Base-by-base conservation (phyloP, 2,329 filamentous ascomycete species). In the Thielaviopsis ethacetica region DNA sequence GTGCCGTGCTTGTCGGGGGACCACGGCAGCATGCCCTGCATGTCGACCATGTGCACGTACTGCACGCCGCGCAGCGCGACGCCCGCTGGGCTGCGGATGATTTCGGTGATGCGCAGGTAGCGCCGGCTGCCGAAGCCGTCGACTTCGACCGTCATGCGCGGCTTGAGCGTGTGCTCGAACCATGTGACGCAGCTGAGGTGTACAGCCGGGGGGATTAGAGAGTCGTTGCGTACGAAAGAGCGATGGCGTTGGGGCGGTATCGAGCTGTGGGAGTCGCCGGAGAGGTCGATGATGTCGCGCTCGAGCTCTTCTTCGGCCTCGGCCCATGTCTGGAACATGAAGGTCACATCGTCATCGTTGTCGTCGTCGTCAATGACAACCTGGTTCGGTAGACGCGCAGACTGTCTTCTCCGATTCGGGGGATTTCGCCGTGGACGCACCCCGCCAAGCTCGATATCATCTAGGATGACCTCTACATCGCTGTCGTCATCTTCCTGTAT, bases 1-100 rank as follows among this genome's bases (percentile, higher is more conserved):
- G 76, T 76, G 0, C 66, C 24, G 21, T 74, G 72, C 19, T 55
- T 53, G 17, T 58, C 54, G 19, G 27, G 27, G 2, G 24, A 54
- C 12, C 67, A 67, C 0, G 67, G 68, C 0, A 78, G 64, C 50
- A 70, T 68, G 0, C 70, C 73, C 3, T 64, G 54, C 17, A 76
- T 62, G 0, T 69, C 65, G 0, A 69, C 63, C 0, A 68, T 70
- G 17, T 73, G 67, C 0, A 68, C 64, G 24, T 71, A 73, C 0
- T 71, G 70, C 0, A 69, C 62, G 0, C 76, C 76, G 1, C 72
- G 69, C 7, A 76, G 27, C 13, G 54, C 54, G 15, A 59, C 44
- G 13, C 57, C 56, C 15, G 54, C 38, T 4, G 34, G 50, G 30
- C 66, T 55, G 26, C 70, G 63, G 21, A 75, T 67, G 47, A 80